A percentile compares a stretch with the other conserved stretches of the same genome.
Evolutionary conservation across 2,329 filamentous ascomycete species (phyloP).

Genomic region (Aspergillus niger): DNA sequence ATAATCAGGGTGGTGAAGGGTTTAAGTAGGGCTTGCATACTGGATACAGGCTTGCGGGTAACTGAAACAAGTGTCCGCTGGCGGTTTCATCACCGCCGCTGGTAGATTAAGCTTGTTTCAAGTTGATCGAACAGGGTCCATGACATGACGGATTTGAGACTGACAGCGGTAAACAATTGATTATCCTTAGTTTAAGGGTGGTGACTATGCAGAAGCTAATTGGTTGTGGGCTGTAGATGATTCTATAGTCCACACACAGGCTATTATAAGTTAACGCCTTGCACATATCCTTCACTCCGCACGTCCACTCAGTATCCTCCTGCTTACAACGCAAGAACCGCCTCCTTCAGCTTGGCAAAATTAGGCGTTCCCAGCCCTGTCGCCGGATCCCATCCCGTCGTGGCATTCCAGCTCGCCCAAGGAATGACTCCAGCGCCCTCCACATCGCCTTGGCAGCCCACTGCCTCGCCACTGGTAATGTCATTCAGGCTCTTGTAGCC

Average conservation of each 20-base stretch:
- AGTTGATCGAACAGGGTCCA: slow-evolving; percentile 1
- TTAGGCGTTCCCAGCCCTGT: slow-evolving; percentile 42
- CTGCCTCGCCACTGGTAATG: slow-evolving; percentile 35
- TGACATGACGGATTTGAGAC: background rate
- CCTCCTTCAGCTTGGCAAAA: slow-evolving; percentile 6
- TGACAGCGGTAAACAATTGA: no score
- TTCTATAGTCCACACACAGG: no score
- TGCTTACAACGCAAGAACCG: background rate
- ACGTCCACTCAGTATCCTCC: no score
- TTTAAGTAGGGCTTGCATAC: background rate
- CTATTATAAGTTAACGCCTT: no score
- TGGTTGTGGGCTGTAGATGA: no score
- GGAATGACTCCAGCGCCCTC: slow-evolving; percentile 28
- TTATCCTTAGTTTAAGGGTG: no score
- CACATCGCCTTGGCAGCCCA: slow-evolving; percentile 37
- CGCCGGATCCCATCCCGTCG: slow-evolving; percentile 44
- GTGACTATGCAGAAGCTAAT: no score
- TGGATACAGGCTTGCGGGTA: slow-evolving; percentile 4
- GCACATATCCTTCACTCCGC: no score
- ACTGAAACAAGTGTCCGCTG: slow-evolving; percentile 3
- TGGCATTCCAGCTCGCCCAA: slow-evolving; percentile 34
- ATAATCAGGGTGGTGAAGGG: background rate
- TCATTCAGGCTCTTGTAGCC: slow-evolving; percentile 55
- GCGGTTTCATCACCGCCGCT: background rate
- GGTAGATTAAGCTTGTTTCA: slow-evolving; percentile 4